Evolutionary conservation across 805 yeast genomes (phyloP).

Genomic region (Wickerhamiella qilinensis): DNA sequence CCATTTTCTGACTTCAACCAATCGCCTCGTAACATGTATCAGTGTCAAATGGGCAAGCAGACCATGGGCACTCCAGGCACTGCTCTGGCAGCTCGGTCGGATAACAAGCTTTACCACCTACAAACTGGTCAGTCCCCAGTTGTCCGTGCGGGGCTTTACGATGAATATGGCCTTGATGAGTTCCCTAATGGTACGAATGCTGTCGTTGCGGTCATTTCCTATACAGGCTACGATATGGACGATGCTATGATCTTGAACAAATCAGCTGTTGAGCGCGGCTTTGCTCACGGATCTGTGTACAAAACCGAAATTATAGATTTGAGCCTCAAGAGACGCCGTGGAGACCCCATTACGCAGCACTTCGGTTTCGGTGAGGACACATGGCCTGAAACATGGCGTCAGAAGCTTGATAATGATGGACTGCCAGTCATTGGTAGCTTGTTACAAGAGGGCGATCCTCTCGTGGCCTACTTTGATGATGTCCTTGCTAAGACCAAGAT

Average conservation of each 20-base stretch:
- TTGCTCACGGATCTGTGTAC: conserved; percentile 92
- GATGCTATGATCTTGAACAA: conserved; percentile 98
- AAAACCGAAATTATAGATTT: conserved; percentile 88
- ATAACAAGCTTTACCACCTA: conserved; percentile 80
- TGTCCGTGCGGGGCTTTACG: conserved; percentile 83
- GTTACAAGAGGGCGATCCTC: conserved; percentile 92
- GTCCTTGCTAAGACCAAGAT: conserved; percentile 79
- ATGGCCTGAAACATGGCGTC: conserved; percentile 86
- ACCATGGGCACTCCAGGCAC: conserved; percentile 99
- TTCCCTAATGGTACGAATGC: conserved; percentile 98
- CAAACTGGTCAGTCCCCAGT: conserved; percentile 96
- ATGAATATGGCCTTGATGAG: conserved; percentile 94
- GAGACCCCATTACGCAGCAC: conserved; percentile 88
- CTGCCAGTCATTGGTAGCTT: conserved; percentile 76
- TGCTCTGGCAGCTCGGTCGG: conserved; percentile 79
- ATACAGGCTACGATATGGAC: conserved; percentile 99
- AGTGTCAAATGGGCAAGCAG: conserved; percentile 99
- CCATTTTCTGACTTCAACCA: conserved; percentile 98
- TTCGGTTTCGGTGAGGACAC: conserved; percentile 88
- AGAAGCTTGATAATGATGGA: conserved; percentile 81
- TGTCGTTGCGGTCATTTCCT: conserved; percentile 95
- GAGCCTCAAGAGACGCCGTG: conserved; percentile 59
- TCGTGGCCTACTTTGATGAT: conserved; percentile 84
- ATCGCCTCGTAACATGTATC: conserved; percentile 99
- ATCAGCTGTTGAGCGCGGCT: conserved; percentile 95